These are phyloP conservation scores for Kwoniella shivajii DNA, from an alignment of 1,284 basidiomycete genomes.

Conservation along the genomic window DNA sequence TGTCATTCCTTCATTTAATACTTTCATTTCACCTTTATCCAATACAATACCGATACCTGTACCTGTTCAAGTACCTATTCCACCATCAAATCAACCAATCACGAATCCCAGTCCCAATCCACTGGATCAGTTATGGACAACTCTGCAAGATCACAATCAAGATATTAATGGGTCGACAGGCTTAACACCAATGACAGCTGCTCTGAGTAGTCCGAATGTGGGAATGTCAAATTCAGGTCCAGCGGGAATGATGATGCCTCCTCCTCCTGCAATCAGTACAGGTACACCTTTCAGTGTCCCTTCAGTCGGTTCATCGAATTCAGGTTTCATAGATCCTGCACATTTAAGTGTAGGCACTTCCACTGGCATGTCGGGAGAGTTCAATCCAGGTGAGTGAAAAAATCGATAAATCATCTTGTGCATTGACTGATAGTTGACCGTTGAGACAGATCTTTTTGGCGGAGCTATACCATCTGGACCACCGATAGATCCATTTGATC, in stretches of 20 bases:
- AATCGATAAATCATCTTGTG: too few relatives aligned
- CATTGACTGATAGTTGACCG: not conserved
- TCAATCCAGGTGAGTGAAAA: not conserved
- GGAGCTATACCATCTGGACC: slow-evolving; percentile 1
- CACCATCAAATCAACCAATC: not conserved
- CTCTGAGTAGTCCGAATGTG: slow-evolving; percentile 1
- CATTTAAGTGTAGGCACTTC: slow-evolving; percentile 19
- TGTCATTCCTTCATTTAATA: not conserved
- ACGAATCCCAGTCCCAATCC: not conserved
- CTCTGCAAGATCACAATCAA: not conserved
- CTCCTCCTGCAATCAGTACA: slow-evolving; percentile 9
- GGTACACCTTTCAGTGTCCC: slow-evolving; percentile 14
- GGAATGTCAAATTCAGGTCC: not conserved
- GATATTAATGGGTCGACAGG: not conserved
- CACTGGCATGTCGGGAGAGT: not conserved
- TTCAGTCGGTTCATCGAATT: slow-evolving; percentile 14
- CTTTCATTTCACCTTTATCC: slow-evolving; percentile 1
- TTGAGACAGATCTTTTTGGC: not conserved
- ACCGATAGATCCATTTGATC: slow-evolving; percentile 21
- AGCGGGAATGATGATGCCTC: slow-evolving; percentile 20
- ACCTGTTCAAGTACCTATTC: slow-evolving; percentile 8
- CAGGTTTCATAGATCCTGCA: slow-evolving; percentile 26
- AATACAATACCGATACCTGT: not conserved
- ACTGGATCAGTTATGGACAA: not conserved
- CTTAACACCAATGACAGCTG: slow-evolving; percentile 6